A percentile compares a stretch with the other conserved stretches of the same genome.
Evolutionary conservation across 371 early-diverging fungal genomes (phyloP).

Genomic region (Rhizopus arrhizus): DNA sequence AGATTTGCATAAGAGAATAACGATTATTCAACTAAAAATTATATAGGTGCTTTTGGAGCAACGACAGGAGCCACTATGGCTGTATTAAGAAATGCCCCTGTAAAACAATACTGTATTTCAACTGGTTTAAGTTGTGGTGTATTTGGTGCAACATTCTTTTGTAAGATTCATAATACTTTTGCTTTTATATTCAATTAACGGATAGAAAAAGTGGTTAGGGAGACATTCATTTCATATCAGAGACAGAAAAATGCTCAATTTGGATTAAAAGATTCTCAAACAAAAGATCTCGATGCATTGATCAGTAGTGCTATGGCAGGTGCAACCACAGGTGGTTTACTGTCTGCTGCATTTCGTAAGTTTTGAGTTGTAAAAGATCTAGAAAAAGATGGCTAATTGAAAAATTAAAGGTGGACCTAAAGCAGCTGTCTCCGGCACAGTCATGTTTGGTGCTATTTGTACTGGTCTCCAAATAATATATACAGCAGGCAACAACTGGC

Average conservation of each 20-base stretch:
- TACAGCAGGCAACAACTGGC: conserved; percentile 44
- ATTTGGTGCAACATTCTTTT: conserved; percentile 51
- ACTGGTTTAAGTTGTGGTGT: conserved; percentile 49
- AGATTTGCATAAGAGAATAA: background rate
- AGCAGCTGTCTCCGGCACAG: conserved; percentile 50
- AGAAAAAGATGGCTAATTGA: background rate
- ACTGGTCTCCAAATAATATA: conserved; percentile 32
- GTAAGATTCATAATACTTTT: conserved; percentile 25
- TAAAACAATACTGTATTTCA: conserved; percentile 38
- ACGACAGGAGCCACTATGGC: conserved; percentile 56
- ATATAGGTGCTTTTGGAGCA: conserved; percentile 35
- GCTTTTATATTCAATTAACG: background rate
- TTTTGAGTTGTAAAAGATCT: background rate
- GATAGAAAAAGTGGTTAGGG: conserved; percentile 40
- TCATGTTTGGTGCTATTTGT: conserved; percentile 55
- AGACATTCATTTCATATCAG: conserved; percentile 58
- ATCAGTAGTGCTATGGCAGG: conserved; percentile 64
- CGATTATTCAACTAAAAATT: background rate
- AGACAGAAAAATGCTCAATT: conserved; percentile 57
- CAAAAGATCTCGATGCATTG: conserved; percentile 56
- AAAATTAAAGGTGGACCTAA: conserved; percentile 49
- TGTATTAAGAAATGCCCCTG: conserved; percentile 41
- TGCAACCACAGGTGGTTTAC: conserved; percentile 57
- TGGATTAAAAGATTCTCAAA: conserved; percentile 61
- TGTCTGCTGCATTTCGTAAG: conserved; percentile 56